These are phyloP conservation scores for Thalassiosira hispida DNA, from an alignment of 352 stramenopile species.

Conservation along the genomic window DNA sequence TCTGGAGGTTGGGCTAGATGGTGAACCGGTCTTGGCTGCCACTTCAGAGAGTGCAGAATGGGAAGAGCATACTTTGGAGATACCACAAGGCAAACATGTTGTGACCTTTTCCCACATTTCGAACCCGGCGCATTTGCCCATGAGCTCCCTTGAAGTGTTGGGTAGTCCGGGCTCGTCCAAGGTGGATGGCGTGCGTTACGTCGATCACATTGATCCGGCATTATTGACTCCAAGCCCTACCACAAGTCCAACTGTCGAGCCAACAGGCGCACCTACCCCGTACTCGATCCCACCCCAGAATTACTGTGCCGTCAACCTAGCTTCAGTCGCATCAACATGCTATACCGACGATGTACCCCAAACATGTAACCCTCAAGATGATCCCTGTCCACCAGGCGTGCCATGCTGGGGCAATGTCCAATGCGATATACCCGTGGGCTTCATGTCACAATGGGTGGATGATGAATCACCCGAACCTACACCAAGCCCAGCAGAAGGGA, in stretches of 20 bases:
- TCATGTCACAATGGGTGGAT: not conserved
- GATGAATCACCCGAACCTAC: not conserved
- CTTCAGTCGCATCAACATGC: not conserved
- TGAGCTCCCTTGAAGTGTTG: conserved; percentile 40
- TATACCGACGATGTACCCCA: not conserved
- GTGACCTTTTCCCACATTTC: conserved; percentile 50
- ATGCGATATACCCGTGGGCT: not conserved
- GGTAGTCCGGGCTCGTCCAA: conserved; percentile 10
- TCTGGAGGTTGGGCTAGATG: conserved; percentile 26
- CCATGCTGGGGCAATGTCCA: conserved; percentile 1
- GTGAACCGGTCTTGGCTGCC: conserved; percentile 3
- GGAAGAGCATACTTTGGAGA: conserved; percentile 44
- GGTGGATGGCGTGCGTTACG: conserved; percentile 15
- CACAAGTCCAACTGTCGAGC: not conserved
- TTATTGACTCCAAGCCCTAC: not conserved
- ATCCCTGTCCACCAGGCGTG: not conserved
- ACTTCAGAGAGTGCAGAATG: conserved; percentile 28
- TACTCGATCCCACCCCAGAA: not conserved
- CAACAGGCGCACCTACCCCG: not conserved
- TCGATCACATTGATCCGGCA: conserved; percentile 3
- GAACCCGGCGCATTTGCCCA: conserved; percentile 24
- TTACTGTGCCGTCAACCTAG: not conserved
- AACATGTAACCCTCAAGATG: not conserved
- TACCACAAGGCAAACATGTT: conserved; percentile 41
- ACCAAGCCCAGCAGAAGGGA: not conserved